phyloP scores from a whole-genome alignment of 139 green algal genomes.

The Gonium pectorale region DNA sequence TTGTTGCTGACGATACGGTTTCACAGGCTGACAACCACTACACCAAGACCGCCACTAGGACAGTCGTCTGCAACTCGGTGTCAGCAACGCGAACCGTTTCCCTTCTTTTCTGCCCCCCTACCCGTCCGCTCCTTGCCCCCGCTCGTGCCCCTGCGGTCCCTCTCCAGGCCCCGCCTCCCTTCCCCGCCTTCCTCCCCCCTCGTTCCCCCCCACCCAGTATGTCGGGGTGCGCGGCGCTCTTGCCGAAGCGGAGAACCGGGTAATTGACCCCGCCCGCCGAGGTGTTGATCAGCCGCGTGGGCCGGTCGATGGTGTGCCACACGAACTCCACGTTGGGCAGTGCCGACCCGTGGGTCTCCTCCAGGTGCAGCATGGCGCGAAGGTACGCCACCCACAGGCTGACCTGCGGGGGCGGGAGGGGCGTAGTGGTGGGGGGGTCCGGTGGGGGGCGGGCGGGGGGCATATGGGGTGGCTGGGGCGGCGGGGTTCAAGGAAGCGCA shows the following conservation, averaged over 20 bases:
- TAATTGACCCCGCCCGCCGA: conserved; percentile 15
- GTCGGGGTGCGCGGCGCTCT: conserved; percentile 29
- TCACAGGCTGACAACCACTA: too few relatives aligned
- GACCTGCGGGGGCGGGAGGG: not conserved
- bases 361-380: conserved; percentile 6
- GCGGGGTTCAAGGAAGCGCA: too few relatives aligned
- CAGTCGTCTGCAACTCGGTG: too few relatives aligned
- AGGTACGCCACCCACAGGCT: conserved; percentile 33
- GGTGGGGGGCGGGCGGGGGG: too few relatives aligned
- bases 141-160: too few relatives aligned
- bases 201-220: conserved; percentile 11
- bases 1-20: too few relatives aligned
- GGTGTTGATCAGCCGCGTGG: conserved; percentile 22
- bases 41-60: too few relatives aligned
- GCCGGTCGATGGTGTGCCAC: conserved; percentile 34
- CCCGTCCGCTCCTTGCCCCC: too few relatives aligned
- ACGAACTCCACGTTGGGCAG: conserved; percentile 44
- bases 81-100: too few relatives aligned
- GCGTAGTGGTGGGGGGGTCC: too few relatives aligned
- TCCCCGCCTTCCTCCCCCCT: not conserved
- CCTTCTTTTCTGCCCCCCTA: too few relatives aligned
- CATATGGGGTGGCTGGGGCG: too few relatives aligned
- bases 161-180: not conserved
- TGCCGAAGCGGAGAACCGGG: conserved; percentile 35
- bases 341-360: not conserved